These are phyloP conservation scores for Fusarium floridanum DNA, from an alignment of 2,329 filamentous ascomycete genomes.

Conservation along the genomic window DNA sequence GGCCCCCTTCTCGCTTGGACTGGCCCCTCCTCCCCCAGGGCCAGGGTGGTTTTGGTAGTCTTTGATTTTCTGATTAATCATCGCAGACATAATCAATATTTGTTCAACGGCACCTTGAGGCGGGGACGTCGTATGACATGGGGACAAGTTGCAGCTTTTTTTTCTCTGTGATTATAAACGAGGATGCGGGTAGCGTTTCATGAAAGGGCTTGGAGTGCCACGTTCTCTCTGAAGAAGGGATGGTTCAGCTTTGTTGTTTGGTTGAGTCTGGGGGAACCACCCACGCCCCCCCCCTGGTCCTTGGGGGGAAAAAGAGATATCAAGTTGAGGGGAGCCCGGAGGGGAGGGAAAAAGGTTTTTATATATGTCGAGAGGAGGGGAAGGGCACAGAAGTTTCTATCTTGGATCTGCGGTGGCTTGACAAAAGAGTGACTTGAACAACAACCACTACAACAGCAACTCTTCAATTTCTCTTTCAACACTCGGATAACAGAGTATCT, in stretches of 20 bases:
- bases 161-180: neutral
- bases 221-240: neutral
- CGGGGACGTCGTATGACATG: constrained; percentile 17
- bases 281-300: constrained; percentile 13
- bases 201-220: constrained; percentile 12
- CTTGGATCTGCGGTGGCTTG: constrained; percentile 13
- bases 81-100: constrained; percentile 48
- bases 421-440: neutral
- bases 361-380: constrained; percentile 10
- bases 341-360: neutral
- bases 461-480: neutral
- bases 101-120: constrained; percentile 18
- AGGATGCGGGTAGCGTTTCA: constrained; percentile 1
- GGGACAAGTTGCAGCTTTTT: constrained; percentile 6
- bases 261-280: neutral
- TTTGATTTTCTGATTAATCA: constrained; percentile 48
- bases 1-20: neutral
- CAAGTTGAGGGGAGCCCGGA: neutral
- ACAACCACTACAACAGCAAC: neutral
- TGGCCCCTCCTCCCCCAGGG: neutral
- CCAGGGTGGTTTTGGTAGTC: neutral
- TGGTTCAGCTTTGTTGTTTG: neutral
- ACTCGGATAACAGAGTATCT: neutral
- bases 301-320: constrained; percentile 1
- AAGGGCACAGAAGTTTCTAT: neutral